These are phyloP conservation scores for Coprinellus aureogranulatus DNA, from an alignment of 768 basidiomycete species.

Conservation along the genomic window DNA sequence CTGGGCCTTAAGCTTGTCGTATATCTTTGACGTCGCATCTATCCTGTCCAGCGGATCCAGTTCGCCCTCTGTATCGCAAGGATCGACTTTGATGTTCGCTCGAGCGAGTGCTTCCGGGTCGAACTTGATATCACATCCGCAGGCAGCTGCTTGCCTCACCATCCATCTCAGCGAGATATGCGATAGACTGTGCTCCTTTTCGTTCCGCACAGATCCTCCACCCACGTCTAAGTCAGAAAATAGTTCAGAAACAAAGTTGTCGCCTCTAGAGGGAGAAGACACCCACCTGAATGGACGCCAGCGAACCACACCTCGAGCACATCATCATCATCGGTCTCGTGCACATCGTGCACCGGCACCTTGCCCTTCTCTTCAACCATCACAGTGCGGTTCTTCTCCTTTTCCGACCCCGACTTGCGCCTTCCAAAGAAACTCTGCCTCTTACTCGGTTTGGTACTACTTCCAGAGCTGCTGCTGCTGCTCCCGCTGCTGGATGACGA, in stretches of 20 bases:
- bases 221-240: constrained; percentile 57
- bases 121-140: constrained; percentile 62
- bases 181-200: constrained; percentile 42
- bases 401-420: too few relatives aligned
- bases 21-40: constrained; percentile 47
- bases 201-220: constrained; percentile 57
- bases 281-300: constrained; percentile 67
- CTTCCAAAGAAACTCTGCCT: too few relatives aligned
- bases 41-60: constrained; percentile 13
- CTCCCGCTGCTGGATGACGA: background rate
- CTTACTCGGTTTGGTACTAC: too few relatives aligned
- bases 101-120: constrained; percentile 45
- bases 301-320: constrained; percentile 81
- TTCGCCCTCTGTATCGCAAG: constrained; percentile 2
- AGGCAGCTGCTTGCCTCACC: constrained; percentile 60
- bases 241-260: background rate
- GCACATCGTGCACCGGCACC: constrained; percentile 1
- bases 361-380: background rate
- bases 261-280: background rate
- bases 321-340: constrained; percentile 31
- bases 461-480: background rate
- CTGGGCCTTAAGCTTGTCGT: constrained; percentile 48
- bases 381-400: background rate
- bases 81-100: constrained; percentile 32
- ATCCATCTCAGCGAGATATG: constrained; percentile 77